Evolutionary conservation across 2,329 filamentous ascomycete genomes (phyloP).

Genomic region (Coniochaeta sp.): DNA sequence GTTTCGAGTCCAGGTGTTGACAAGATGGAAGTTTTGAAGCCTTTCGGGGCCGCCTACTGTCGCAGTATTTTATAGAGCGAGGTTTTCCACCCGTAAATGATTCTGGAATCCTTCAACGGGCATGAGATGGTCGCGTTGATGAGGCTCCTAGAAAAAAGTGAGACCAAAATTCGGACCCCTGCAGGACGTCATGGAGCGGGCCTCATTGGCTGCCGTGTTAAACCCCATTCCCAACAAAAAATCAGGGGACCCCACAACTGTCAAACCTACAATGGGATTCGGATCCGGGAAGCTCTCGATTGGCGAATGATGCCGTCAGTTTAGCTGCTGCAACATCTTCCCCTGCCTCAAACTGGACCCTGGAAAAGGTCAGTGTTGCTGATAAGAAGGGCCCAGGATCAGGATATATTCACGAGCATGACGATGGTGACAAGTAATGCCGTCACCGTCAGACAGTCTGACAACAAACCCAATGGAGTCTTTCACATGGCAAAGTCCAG

Average conservation of each 20-base stretch:
- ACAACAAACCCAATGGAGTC: background rate
- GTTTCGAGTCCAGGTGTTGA: background rate
- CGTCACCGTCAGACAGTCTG: background rate
- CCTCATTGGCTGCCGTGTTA: background rate
- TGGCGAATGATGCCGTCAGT: background rate
- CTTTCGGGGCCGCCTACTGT: background rate
- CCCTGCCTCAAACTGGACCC: background rate
- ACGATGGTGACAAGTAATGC: no score
- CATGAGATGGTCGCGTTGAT: background rate
- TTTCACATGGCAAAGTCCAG: background rate
- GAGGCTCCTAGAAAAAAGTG: background rate
- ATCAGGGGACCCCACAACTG: background rate
- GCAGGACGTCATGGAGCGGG: background rate
- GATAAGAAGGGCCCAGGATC: no score
- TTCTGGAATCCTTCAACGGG: background rate
- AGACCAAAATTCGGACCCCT: background rate
- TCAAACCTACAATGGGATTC: no score
- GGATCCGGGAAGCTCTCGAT: background rate
- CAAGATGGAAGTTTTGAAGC: background rate
- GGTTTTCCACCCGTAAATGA: no score
- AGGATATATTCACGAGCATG: no score
- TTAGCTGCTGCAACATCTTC: no score
- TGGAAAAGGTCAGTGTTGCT: background rate
- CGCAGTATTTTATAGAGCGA: no score
- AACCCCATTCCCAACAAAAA: background rate